phyloP scores from a whole-genome alignment of 129 eudicot genomes.

The Escallonia herrerae region DNA sequence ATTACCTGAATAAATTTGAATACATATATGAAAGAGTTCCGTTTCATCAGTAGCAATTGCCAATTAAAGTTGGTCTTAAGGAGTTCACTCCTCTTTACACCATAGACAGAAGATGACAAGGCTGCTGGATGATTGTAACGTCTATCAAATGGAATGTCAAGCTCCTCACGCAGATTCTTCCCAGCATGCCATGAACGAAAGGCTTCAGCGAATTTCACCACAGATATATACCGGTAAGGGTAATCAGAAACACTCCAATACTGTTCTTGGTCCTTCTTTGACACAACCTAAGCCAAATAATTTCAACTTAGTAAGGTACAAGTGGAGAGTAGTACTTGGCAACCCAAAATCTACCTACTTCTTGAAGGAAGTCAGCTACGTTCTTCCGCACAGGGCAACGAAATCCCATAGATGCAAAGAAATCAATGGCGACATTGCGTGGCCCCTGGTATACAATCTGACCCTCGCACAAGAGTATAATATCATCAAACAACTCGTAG shows the following conservation, averaged over 20 bases:
- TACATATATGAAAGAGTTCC: conserved; percentile 83
- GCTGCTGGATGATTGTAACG: conserved; percentile 93
- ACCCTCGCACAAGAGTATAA: conserved; percentile 82
- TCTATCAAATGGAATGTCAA: conserved; percentile 63
- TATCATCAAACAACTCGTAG: conserved; percentile 85
- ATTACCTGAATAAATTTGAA: conserved; percentile 93
- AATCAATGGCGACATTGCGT: conserved; percentile 55
- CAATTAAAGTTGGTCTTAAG: conserved; percentile 75
- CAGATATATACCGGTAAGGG: conserved; percentile 63
- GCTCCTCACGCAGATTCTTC: conserved; percentile 54
- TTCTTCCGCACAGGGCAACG: conserved; percentile 84
- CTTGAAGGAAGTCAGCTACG: conserved; percentile 96
- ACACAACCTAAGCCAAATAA: conserved; percentile 52
- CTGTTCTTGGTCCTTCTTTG: conserved; percentile 94
- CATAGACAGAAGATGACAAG: conserved; percentile 67
- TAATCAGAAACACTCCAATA: conserved; percentile 67
- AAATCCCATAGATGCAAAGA: conserved; percentile 86
- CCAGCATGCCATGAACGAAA: conserved; percentile 62
- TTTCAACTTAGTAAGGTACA: not conserved
- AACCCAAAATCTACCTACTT: conserved; percentile 45
- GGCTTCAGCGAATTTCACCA: conserved; percentile 74
- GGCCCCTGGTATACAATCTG: conserved; percentile 97
- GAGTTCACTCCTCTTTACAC: conserved; percentile 64
- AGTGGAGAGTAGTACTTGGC: not conserved
- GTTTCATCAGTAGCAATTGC: conserved; percentile 84